phyloP scores from a whole-genome alignment of 768 basidiomycete species.

The Panaeolus papilionaceus region DNA sequence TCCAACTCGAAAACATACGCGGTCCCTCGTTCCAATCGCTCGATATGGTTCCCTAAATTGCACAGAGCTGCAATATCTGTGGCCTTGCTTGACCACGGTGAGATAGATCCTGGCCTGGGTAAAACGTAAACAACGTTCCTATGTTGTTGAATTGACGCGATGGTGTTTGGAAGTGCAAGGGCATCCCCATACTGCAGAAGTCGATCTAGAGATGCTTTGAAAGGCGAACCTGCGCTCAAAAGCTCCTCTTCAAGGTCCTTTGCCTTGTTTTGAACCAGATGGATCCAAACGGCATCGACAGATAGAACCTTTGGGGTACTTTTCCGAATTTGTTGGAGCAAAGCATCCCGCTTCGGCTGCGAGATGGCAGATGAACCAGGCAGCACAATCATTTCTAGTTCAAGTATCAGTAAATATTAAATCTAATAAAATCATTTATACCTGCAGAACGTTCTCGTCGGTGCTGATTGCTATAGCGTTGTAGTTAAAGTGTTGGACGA shows the following conservation, averaged over 20 bases:
- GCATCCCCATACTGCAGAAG: slow-evolving; percentile 90
- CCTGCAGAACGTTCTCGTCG: background rate
- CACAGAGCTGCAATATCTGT: slow-evolving; percentile 94
- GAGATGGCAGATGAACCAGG: slow-evolving; percentile 81
- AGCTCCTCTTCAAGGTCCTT: slow-evolving; percentile 54
- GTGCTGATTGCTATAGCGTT: background rate
- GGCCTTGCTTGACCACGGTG: slow-evolving; percentile 99
- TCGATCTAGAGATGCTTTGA: slow-evolving; percentile 62
- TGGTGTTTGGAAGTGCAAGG: slow-evolving; percentile 53
- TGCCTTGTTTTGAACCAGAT: slow-evolving; percentile 75
- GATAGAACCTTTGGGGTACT: slow-evolving; percentile 59
- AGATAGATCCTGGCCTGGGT: slow-evolving; percentile 90
- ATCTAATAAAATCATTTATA: background rate
- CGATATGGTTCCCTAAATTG: slow-evolving; percentile 72
- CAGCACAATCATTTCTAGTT: slow-evolving; percentile 72
- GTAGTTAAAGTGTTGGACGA: background rate
- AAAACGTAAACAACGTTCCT: slow-evolving; percentile 70
- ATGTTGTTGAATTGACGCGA: slow-evolving; percentile 38
- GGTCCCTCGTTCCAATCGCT: slow-evolving; percentile 87
- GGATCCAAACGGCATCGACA: slow-evolving; percentile 85
- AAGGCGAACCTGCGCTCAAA: slow-evolving; percentile 44
- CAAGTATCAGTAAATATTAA: background rate
- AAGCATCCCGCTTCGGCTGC: slow-evolving; percentile 66
- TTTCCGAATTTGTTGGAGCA: slow-evolving; percentile 66
- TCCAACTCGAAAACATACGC: slow-evolving; percentile 66